A percentile compares a stretch with the other conserved stretches of the same genome.
Evolutionary conservation across 805 yeast genomes (phyloP).

Genomic region (Huiozyma sinensis): DNA sequence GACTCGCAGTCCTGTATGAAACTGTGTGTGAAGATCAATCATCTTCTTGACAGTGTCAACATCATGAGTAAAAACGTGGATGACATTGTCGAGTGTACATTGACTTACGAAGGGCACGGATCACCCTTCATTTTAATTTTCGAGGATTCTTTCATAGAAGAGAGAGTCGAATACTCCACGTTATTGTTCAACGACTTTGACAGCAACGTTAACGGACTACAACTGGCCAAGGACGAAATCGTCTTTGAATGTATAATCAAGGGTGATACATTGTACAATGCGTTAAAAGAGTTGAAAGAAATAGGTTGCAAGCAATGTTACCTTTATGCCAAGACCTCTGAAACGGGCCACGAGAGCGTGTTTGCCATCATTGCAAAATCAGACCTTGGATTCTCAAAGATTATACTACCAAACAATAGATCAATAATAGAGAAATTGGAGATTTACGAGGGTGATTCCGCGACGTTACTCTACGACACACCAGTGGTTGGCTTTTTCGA

Average conservation of each 20-base stretch:
- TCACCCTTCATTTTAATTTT: slow-evolving; percentile 45
- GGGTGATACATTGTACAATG: slow-evolving; percentile 43
- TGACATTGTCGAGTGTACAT: slow-evolving; percentile 36
- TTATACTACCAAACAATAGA: slow-evolving; percentile 53
- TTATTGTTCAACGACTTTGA: slow-evolving; percentile 25
- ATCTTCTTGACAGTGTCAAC: slow-evolving; percentile 42
- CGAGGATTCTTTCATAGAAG: slow-evolving; percentile 43
- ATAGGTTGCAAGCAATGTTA: slow-evolving; percentile 42
- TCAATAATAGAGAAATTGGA: slow-evolving; percentile 51
- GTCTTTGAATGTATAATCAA: slow-evolving; percentile 42
- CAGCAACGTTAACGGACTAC: slow-evolving; percentile 29
- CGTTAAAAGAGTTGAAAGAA: slow-evolving; percentile 46
- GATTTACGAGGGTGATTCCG: slow-evolving; percentile 22
- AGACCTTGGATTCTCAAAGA: slow-evolving; percentile 61
- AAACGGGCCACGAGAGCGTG: slow-evolving; percentile 18
- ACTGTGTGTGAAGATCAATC: slow-evolving; percentile 35
- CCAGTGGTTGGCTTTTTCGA: slow-evolving; percentile 36
- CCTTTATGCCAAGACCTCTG: slow-evolving; percentile 32
- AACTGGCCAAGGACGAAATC: slow-evolving; percentile 34
- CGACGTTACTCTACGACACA: slow-evolving; percentile 5
- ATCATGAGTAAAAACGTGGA: slow-evolving; percentile 29
- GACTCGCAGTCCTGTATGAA: slow-evolving; percentile 12
- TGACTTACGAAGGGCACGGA: slow-evolving; percentile 40
- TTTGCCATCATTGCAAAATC: slow-evolving; percentile 52
- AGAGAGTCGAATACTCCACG: slow-evolving; percentile 47